phyloP scores from a whole-genome alignment of 192 early-diverging fungal species.

The Coemansia sp. region DNA sequence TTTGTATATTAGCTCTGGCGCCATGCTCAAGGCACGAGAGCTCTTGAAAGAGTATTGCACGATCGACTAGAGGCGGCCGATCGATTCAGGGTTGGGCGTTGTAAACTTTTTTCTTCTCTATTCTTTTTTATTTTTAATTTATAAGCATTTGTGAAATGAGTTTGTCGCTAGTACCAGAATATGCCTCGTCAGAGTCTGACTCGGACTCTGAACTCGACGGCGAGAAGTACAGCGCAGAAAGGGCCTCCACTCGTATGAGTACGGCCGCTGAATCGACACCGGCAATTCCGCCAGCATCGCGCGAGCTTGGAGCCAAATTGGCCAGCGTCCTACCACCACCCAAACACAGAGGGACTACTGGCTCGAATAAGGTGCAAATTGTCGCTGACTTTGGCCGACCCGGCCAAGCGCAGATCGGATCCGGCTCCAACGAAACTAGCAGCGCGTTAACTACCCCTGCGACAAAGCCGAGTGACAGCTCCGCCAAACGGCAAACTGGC shows the following conservation, averaged over 20 bases:
- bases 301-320: conserved; percentile 23
- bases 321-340: conserved; percentile 45
- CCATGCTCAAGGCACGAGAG: conserved; percentile 68
- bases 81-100: background rate
- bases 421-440: background rate
- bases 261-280: background rate
- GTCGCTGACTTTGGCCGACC: conserved; percentile 33
- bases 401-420: background rate
- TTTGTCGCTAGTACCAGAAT: conserved; percentile 46
- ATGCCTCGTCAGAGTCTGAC: conserved; percentile 33
- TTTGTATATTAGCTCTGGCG: conserved; percentile 76
- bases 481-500: conserved; percentile 3
- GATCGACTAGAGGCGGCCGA: conserved; percentile 45
- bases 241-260: background rate
- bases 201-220: conserved; percentile 31
- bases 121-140: background rate
- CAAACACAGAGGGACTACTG: conserved; percentile 2
- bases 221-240: background rate
- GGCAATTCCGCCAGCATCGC: background rate
- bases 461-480: background rate
- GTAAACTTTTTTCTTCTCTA: background rate
- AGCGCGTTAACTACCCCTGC: background rate
- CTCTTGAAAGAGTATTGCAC: conserved; percentile 80
- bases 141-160: background rate
- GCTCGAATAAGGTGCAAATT: conserved; percentile 23